Percentiles rank a stretch among this genome's conserved stretches.
These are phyloP conservation scores for Aspergillus vadensis DNA, from an alignment of 2,329 filamentous ascomycete genomes.

Conservation along the genomic window DNA sequence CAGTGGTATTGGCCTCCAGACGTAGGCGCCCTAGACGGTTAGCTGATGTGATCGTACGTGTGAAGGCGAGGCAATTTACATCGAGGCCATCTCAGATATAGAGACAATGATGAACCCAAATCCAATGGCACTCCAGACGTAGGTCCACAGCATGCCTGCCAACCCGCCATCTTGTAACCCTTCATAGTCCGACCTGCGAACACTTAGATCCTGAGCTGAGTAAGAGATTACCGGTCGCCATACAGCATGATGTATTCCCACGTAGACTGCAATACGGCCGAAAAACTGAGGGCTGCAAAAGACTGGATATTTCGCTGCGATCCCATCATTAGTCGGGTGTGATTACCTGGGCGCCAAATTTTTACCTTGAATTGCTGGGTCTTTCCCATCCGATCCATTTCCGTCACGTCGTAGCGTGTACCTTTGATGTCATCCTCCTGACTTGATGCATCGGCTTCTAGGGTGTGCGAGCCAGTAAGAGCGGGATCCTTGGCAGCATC, in stretches of 20 bases:
- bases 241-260: constrained; percentile 41
- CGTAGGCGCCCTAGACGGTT: constrained; percentile 50
- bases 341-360: neutral
- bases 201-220: neutral
- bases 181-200: constrained; percentile 26
- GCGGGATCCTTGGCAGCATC: neutral
- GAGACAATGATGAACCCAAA: constrained; percentile 62
- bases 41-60: neutral
- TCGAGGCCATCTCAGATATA: constrained; percentile 65
- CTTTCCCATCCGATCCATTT: constrained; percentile 37
- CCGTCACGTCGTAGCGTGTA: constrained; percentile 22
- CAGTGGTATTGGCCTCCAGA: constrained; percentile 62
- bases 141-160: constrained; percentile 33
- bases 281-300: constrained; percentile 37
- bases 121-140: constrained; percentile 60
- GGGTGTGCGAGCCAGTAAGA: neutral
- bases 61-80: constrained; percentile 22
- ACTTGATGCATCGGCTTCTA: constrained; percentile 9
- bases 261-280: constrained; percentile 38
- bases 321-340: neutral
- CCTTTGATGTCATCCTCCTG: neutral
- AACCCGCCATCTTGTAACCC: constrained; percentile 30
- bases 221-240: neutral
- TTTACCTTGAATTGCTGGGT: constrained; percentile 32
- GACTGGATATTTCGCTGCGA: constrained; percentile 35